These are phyloP conservation scores for Scedosporium dehoogii DNA, from an alignment of 2,329 filamentous ascomycete species.

Conservation along the genomic window DNA sequence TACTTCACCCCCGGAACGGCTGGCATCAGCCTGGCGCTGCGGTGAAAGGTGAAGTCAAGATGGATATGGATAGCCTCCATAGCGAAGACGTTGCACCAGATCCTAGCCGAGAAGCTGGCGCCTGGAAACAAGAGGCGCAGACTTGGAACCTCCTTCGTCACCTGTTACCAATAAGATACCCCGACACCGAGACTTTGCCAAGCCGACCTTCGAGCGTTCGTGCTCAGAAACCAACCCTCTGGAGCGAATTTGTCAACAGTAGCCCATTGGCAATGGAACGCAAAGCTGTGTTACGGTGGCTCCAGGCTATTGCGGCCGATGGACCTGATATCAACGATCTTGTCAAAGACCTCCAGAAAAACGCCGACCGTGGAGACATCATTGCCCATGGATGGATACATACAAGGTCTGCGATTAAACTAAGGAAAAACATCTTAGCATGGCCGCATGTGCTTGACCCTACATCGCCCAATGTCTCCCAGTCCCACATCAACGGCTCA, in stretches of 20 bases:
- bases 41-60: conserved; percentile 32
- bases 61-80: conserved; percentile 46
- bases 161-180: conserved; percentile 61
- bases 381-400: conserved; percentile 88
- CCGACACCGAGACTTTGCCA: conserved; percentile 13
- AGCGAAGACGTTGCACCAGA: conserved; percentile 17
- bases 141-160: conserved; percentile 81
- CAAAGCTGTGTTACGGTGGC: conserved; percentile 72
- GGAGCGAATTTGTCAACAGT: conserved; percentile 61
- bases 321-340: conserved; percentile 65
- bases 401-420: conserved; percentile 82
- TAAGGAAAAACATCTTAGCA: conserved; percentile 65
- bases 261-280: conserved; percentile 70
- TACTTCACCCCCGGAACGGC: not conserved
- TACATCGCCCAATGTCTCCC: conserved; percentile 43
- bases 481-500: conserved; percentile 46
- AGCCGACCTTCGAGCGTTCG: conserved; percentile 7
- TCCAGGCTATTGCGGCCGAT: conserved; percentile 66
- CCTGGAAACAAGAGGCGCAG: conserved; percentile 71
- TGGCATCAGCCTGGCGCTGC: not conserved
- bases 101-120: conserved; percentile 15
- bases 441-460: conserved; percentile 57
- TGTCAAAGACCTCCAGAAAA: conserved; percentile 64
- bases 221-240: conserved; percentile 8
- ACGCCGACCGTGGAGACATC: conserved; percentile 68